phyloP scores from a whole-genome alignment of 2,329 filamentous ascomycete species.

The Aspergillus melleus region DNA sequence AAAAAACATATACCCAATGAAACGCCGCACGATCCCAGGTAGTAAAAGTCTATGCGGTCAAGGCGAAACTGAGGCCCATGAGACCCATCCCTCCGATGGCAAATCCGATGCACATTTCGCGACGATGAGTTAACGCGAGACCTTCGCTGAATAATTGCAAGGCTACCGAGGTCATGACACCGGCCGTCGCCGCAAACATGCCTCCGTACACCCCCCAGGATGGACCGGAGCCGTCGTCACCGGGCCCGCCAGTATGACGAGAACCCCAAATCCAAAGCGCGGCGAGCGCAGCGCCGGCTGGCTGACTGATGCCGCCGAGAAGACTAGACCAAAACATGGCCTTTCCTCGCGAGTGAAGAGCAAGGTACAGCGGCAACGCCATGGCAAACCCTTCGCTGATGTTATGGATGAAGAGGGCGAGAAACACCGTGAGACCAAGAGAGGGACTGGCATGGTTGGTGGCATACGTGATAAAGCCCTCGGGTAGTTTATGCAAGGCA shows the following conservation, averaged over 20 bases:
- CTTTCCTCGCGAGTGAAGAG: slow-evolving; percentile 73
- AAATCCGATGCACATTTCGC: slow-evolving; percentile 38
- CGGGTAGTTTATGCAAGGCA: slow-evolving; percentile 92
- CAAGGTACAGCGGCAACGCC: slow-evolving; percentile 88
- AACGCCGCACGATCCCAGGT: background rate
- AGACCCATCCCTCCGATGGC: slow-evolving; percentile 69
- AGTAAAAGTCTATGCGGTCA: slow-evolving; percentile 59
- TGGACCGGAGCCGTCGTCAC: slow-evolving; percentile 33
- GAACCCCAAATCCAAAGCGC: slow-evolving; percentile 82
- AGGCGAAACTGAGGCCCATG: slow-evolving; percentile 78
- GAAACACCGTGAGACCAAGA: slow-evolving; percentile 87
- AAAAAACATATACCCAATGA: background rate
- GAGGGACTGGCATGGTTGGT: slow-evolving; percentile 93
- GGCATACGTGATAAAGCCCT: slow-evolving; percentile 84
- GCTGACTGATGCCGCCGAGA: slow-evolving; percentile 83
- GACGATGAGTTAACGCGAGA: slow-evolving; percentile 66
- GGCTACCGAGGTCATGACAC: slow-evolving; percentile 93
- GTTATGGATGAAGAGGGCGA: slow-evolving; percentile 96
- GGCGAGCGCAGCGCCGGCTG: slow-evolving; percentile 79
- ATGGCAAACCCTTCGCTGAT: slow-evolving; percentile 96
- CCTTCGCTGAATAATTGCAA: slow-evolving; percentile 87
- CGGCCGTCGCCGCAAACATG: slow-evolving; percentile 86
- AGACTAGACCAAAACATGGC: slow-evolving; percentile 84
- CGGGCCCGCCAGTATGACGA: slow-evolving; percentile 45
- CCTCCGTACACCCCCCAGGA: slow-evolving; percentile 56